Conservation (phyloP, 106 monocot genomes). For the Phalaenopsis aphrodite region DNA sequence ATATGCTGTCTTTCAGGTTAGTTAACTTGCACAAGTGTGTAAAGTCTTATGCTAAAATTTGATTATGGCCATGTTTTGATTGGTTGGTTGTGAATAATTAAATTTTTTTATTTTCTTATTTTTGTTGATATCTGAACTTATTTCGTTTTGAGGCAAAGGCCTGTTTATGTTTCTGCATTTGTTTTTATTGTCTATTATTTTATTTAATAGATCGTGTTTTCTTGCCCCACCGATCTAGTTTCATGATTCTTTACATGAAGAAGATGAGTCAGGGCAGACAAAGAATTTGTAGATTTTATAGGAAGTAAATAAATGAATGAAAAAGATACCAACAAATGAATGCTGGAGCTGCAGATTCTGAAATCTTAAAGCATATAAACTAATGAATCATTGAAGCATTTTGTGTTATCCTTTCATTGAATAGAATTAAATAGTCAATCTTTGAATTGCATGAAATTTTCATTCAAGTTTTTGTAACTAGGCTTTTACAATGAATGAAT, state of each 20-base stretch:
- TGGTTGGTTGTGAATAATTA: conserved; percentile 3
- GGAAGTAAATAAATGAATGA: neutral
- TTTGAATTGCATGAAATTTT: neutral
- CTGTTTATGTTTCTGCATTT: neutral
- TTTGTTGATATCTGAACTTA: neutral
- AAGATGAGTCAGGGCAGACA: neutral
- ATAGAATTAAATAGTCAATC: neutral
- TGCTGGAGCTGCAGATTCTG: neutral
- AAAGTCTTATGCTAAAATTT: neutral
- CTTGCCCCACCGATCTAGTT: no score
- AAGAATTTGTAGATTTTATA: neutral
- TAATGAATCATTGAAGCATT: neutral
- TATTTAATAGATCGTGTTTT: no score
- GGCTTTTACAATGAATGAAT: neutral
- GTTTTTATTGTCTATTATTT: neutral
- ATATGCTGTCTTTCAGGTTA: conserved; percentile 91
- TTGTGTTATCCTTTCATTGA: neutral
- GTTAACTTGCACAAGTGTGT: neutral
- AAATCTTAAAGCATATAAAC: neutral
- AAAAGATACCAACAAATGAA: neutral
- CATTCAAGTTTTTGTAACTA: neutral
- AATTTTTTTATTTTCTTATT: neutral
- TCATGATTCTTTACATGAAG: neutral
- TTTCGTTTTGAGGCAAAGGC: neutral
- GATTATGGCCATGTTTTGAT: neutral